Evolutionary conservation across 805 yeast species (phyloP), one percentile per base, ranked within the genome.

Genomic region (Spathaspora sp.): DNA sequence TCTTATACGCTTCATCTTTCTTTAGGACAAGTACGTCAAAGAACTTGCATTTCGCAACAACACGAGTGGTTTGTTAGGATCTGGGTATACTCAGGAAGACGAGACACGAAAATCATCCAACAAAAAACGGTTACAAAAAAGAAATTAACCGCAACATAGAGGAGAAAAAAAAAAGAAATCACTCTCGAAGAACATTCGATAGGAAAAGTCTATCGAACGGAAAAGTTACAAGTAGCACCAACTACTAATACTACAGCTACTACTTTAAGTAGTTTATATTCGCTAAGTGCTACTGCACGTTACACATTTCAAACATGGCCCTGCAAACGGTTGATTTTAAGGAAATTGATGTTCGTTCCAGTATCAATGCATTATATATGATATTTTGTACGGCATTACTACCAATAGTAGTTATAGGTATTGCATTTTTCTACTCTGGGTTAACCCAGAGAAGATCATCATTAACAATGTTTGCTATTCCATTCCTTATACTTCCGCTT

Each of bases 371-470:
- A 4, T 44, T 73, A 42, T 74, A 64, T 53, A 68, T 73, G 72
- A 47, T 73, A 42, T 55, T 60, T 46, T 72, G 78, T 52, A 62
- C 73, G 1, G 48, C 66, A 6, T 49, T 72, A 18, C 57, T 74
- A 14, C 66, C 70, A 5, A 51, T 66, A 43, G 66, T 68, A 12
- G 48, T 73, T 0, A 50, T 72, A 1, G 79, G 79, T 1, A 62
- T 72, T 12, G 64, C 70, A 2, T 56, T 72, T 46, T 74, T 73
- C 55, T 74, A 74, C 55, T 71, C 76, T 2, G 79, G 79, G 4
- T 60, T 74, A 40, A 73, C 72, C 8, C 78, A 74, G 52, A 55
- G 78, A 55, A 57, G 77, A 47, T 72, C 77, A 1, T 65, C 77
- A 10, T 59, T 74, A 38, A 65, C 76, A 5, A 70, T 73, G 69